A percentile compares a stretch with the other conserved stretches of the same genome.
Evolutionary conservation across 345 rosid species (phyloP).

Genomic region (Eucalyptus victrix): DNA sequence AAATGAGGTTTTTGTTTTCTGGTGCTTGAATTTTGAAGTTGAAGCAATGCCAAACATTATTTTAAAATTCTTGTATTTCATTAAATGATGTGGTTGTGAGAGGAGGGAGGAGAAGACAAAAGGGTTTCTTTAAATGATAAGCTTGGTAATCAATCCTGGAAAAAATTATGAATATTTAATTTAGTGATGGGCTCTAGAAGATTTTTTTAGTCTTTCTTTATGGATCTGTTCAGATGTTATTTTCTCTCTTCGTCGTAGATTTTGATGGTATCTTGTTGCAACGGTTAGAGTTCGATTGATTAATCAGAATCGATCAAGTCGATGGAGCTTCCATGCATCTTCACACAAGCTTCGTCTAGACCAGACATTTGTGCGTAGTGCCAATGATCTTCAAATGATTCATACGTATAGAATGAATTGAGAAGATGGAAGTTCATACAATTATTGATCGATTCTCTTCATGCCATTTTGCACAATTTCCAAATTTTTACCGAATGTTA

Average conservation of each 20-base stretch:
- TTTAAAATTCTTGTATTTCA: neutral
- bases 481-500: rapidly evolving
- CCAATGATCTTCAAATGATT: neutral
- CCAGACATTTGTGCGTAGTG: neutral
- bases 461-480: neutral
- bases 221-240: neutral
- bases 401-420: neutral
- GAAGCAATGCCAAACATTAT: neutral
- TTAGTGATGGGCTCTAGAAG: neutral
- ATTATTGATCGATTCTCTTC: neutral
- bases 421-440: neutral
- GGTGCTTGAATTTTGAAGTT: neutral
- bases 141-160: neutral
- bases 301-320: neutral
- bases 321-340: neutral
- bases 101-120: neutral
- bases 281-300: neutral
- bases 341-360: neutral
- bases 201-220: neutral
- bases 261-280: neutral
- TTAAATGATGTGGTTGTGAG: neutral
- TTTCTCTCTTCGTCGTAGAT: neutral
- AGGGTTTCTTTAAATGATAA: neutral
- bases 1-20: neutral
- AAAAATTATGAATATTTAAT: neutral